Percentiles rank a stretch among this genome's conserved stretches.
Evolutionary conservation across 2,329 filamentous ascomycete genomes (phyloP).

Genomic region (Fusarium sp.): DNA sequence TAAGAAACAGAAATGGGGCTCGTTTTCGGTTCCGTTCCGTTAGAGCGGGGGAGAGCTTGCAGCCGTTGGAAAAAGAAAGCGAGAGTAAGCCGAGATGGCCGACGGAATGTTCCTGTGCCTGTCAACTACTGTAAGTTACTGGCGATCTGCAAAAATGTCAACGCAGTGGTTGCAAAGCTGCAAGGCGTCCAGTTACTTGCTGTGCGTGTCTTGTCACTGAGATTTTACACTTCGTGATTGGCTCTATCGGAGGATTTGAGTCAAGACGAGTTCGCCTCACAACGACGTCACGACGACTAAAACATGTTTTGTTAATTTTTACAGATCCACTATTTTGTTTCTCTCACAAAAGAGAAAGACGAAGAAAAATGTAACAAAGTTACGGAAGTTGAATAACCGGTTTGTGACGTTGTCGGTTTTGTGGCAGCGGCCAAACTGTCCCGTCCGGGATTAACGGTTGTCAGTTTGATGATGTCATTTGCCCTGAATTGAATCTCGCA

Average conservation of each 20-base stretch:
- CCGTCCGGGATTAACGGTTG: slow-evolving; percentile 9
- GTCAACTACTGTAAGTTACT: not conserved
- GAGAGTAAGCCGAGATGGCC: slow-evolving; percentile 3
- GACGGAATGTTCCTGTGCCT: slow-evolving; percentile 17
- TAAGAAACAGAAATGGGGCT: not conserved
- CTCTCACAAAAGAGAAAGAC: not conserved
- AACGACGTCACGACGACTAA: slow-evolving; percentile 34
- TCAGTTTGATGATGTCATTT: slow-evolving; percentile 31
- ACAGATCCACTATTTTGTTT: slow-evolving; percentile 14
- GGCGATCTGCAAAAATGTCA: slow-evolving; percentile 8
- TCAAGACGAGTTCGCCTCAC: slow-evolving; percentile 1
- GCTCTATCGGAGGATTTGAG: not conserved
- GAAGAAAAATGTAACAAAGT: slow-evolving; percentile 7
- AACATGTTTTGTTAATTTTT: not conserved
- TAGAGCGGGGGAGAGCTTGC: not conserved
- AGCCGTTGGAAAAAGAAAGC: slow-evolving; percentile 5
- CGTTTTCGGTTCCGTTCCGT: not conserved
- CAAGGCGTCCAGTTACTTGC: slow-evolving; percentile 1
- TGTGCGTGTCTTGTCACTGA: not conserved
- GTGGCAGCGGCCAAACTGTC: not conserved
- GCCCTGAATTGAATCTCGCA: slow-evolving; percentile 25
- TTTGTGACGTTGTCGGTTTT: slow-evolving; percentile 16
- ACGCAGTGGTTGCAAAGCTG: not conserved
- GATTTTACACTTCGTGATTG: not conserved
- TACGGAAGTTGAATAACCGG: slow-evolving; percentile 14